Conservation (phyloP, 768 basidiomycete species). For the Holtermanniella nyarrowii region DNA sequence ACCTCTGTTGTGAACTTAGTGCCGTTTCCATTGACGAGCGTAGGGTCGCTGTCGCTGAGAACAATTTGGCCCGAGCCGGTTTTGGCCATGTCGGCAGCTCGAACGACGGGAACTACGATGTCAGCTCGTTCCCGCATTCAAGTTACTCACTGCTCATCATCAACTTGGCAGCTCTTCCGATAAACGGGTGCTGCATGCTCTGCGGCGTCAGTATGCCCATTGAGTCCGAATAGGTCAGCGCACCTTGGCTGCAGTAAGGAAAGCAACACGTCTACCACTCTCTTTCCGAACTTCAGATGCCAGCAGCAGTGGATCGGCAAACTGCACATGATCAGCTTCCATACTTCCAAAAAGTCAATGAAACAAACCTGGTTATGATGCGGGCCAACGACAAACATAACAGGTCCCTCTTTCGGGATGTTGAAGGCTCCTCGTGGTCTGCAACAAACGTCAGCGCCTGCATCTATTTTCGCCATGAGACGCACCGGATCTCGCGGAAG, state of each 20-base stretch:
- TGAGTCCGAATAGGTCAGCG: conserved; percentile 1
- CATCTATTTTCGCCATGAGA: background rate
- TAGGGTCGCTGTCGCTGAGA: conserved; percentile 65
- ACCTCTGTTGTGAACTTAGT: conserved; percentile 74
- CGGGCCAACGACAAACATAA: conserved; percentile 86
- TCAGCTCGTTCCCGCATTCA: background rate
- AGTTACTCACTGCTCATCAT: conserved; percentile 73
- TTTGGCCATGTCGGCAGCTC: conserved; percentile 77
- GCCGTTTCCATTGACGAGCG: conserved; percentile 66
- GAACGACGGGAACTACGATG: conserved; percentile 73
- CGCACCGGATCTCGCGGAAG: conserved; percentile 71
- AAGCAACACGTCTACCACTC: conserved; percentile 67
- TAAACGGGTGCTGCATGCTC: conserved; percentile 66
- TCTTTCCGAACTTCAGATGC: conserved; percentile 77
- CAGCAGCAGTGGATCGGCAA: conserved; percentile 80
- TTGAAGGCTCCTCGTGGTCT: conserved; percentile 87
- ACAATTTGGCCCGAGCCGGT: conserved; percentile 62
- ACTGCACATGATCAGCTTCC: conserved; percentile 46
- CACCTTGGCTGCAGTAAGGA: conserved; percentile 71
- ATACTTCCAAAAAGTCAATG: background rate
- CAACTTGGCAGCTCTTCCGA: conserved; percentile 69
- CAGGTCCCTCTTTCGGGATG: conserved; percentile 77
- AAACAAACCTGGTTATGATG: conserved; percentile 72
- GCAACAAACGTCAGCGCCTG: conserved; percentile 1
- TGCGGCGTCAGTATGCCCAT: conserved; percentile 8